These are phyloP conservation scores for Fusarium oligoseptatum DNA, from an alignment of 2,329 filamentous ascomycete genomes.

Conservation along the genomic window DNA sequence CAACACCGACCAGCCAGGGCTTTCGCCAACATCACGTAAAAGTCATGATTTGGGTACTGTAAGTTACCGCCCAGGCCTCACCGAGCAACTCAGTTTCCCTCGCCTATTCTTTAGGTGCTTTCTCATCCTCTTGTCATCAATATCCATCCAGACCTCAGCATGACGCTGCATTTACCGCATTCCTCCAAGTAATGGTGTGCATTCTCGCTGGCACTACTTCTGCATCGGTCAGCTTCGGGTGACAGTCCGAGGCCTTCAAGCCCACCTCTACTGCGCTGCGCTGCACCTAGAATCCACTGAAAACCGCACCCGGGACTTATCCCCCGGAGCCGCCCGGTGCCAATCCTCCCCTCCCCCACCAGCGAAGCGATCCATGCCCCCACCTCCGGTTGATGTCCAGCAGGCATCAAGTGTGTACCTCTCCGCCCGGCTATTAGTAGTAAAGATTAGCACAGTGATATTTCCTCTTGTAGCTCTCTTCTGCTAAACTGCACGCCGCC, in stretches of 20 bases:
- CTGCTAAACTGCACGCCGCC: slow-evolving; percentile 13
- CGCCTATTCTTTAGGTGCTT: background rate
- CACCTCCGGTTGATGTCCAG: slow-evolving; percentile 7
- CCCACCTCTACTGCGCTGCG: background rate
- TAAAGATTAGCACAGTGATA: slow-evolving; percentile 14
- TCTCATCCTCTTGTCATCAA: background rate
- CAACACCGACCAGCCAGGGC: slow-evolving; percentile 26
- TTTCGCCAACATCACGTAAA: slow-evolving; percentile 15
- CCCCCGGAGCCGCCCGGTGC: slow-evolving; percentile 31
- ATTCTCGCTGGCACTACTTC: slow-evolving; percentile 16
- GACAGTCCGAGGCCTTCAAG: slow-evolving; percentile 4
- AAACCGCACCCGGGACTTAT: slow-evolving; percentile 33
- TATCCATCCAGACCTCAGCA: background rate
- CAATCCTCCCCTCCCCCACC: slow-evolving; percentile 33
- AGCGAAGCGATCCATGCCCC: background rate
- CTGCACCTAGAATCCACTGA: slow-evolving; percentile 9
- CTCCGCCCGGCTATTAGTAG: background rate
- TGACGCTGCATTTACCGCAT: slow-evolving; percentile 23
- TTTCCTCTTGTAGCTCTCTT: background rate
- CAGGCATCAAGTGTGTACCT: background rate
- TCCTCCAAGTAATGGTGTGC: slow-evolving; percentile 13
- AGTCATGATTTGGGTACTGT: slow-evolving; percentile 14
- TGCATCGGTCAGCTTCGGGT: slow-evolving; percentile 12
- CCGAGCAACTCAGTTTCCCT: background rate
- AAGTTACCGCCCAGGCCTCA: background rate